A percentile compares a stretch with the other conserved stretches of the same genome.
Evolutionary conservation across 768 basidiomycete species (phyloP).

Genomic region (Polyporus arcularius): DNA sequence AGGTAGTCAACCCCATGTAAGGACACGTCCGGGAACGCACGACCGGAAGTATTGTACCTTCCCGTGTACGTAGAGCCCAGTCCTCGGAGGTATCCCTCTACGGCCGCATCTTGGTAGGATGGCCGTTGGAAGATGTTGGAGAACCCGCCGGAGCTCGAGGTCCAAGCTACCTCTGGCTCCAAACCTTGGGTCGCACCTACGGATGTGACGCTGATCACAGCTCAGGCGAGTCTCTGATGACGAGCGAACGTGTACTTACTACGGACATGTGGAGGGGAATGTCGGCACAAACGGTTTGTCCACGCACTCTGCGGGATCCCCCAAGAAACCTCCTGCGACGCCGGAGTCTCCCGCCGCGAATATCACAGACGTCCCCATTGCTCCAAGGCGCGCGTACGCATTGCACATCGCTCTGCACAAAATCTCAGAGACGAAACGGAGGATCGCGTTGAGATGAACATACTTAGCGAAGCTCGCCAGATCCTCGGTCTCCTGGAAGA

Average conservation of each 20-base stretch:
- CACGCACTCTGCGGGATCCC: no score
- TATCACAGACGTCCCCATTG: neutral
- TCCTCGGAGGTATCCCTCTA: slow-evolving; percentile 35
- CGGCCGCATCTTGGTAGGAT: slow-evolving; percentile 40
- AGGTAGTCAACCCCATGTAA: slow-evolving; percentile 36
- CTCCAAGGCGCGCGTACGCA: neutral
- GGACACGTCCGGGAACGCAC: slow-evolving; percentile 49
- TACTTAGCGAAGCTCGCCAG: no score
- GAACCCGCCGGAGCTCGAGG: slow-evolving; percentile 38
- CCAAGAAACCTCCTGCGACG: slow-evolving; percentile 12
- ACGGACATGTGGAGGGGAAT: slow-evolving; percentile 39
- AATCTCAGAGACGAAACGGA: no score
- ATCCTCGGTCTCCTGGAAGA: no score
- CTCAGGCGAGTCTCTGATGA: neutral
- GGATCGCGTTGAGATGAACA: no score
- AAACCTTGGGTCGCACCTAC: slow-evolving; percentile 35
- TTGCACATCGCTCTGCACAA: neutral
- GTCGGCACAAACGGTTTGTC: slow-evolving; percentile 17
- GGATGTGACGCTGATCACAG: slow-evolving; percentile 31
- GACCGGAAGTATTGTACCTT: slow-evolving; percentile 36
- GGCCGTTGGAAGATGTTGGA: slow-evolving; percentile 35
- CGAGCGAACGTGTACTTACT: slow-evolving; percentile 20
- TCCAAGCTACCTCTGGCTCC: slow-evolving; percentile 29
- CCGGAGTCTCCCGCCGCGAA: slow-evolving; percentile 29
- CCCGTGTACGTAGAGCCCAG: slow-evolving; percentile 32